phyloP scores from a whole-genome alignment of 768 basidiomycete genomes.

The Calocybe indica region DNA sequence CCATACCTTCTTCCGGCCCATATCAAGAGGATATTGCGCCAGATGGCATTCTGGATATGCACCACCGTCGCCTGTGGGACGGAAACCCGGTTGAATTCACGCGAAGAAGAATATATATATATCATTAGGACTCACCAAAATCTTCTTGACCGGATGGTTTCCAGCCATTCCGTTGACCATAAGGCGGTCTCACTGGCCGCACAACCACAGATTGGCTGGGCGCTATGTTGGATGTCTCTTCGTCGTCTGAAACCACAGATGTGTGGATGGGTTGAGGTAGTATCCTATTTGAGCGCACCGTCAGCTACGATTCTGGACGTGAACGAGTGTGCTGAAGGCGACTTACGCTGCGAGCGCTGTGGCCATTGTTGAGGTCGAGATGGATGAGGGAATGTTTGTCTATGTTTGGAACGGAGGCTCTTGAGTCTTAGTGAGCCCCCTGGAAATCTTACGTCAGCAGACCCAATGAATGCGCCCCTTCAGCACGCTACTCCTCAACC shows the following conservation, averaged over 20 bases:
- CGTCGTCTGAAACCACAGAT: slow-evolving; percentile 51
- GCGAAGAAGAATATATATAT: neutral
- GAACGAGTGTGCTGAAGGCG: neutral
- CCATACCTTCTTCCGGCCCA: slow-evolving; percentile 91
- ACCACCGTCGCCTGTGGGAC: slow-evolving; percentile 66
- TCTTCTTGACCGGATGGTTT: slow-evolving; percentile 77
- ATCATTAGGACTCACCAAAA: slow-evolving; percentile 52
- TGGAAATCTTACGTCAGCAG: neutral
- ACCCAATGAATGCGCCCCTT: slow-evolving; percentile 1
- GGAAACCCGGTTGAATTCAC: neutral
- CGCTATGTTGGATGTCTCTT: slow-evolving; percentile 31
- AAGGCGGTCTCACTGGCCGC: slow-evolving; percentile 63
- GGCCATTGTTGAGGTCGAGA: slow-evolving; percentile 24
- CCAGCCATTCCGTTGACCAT: slow-evolving; percentile 85
- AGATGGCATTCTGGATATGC: slow-evolving; percentile 93
- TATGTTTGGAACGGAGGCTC: no score
- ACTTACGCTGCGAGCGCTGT: slow-evolving; percentile 75
- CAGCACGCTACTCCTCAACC: neutral
- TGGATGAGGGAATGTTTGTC: neutral
- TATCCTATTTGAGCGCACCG: slow-evolving; percentile 34
- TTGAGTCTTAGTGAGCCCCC: neutral
- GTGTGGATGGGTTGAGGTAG: slow-evolving; percentile 64
- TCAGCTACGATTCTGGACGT: neutral
- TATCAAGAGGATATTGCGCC: slow-evolving; percentile 93
- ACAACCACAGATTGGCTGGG: slow-evolving; percentile 38